Conservation (phyloP, 768 basidiomycete species). For the Serpula lacrymans region DNA sequence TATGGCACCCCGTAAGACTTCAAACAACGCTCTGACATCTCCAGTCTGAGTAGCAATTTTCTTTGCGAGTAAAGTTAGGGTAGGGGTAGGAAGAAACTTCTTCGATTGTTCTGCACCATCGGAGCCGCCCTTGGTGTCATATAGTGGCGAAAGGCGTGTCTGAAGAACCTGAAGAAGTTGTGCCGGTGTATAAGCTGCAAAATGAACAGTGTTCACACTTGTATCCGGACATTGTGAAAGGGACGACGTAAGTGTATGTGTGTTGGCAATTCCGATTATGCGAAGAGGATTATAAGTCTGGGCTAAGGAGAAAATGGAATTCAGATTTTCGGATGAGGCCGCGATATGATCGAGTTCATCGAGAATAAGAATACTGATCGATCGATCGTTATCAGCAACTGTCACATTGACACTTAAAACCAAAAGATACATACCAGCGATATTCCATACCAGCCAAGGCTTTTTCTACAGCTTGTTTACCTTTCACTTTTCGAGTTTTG, state of each 20-base stretch:
- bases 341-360: constrained; percentile 87
- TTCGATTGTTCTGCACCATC: constrained; percentile 27
- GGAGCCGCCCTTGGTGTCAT: constrained; percentile 22
- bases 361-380: constrained; percentile 69
- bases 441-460: constrained; percentile 39
- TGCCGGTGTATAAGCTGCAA: constrained; percentile 70
- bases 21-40: constrained; percentile 77
- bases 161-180: constrained; percentile 71
- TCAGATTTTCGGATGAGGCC: constrained; percentile 53
- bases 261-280: constrained; percentile 85
- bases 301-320: constrained; percentile 67
- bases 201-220: constrained; percentile 66
- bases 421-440: constrained; percentile 45
- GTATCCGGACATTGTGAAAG: constrained; percentile 34
- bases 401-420: constrained; percentile 1
- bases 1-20: constrained; percentile 77
- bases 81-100: constrained; percentile 59
- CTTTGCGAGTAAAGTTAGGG: constrained; percentile 70
- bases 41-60: constrained; percentile 81
- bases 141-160: constrained; percentile 56
- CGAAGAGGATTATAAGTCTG: constrained; percentile 54
- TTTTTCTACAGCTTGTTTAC: constrained; percentile 44
- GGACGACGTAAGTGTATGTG: constrained; percentile 74
- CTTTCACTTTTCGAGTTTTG: constrained; percentile 42
- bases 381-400: constrained; percentile 12